Percentiles rank a stretch among this genome's conserved stretches.
These are phyloP conservation scores for Fraxinus sp. DNA, from an alignment of 305 asterid genomes.

Conservation along the genomic window DNA sequence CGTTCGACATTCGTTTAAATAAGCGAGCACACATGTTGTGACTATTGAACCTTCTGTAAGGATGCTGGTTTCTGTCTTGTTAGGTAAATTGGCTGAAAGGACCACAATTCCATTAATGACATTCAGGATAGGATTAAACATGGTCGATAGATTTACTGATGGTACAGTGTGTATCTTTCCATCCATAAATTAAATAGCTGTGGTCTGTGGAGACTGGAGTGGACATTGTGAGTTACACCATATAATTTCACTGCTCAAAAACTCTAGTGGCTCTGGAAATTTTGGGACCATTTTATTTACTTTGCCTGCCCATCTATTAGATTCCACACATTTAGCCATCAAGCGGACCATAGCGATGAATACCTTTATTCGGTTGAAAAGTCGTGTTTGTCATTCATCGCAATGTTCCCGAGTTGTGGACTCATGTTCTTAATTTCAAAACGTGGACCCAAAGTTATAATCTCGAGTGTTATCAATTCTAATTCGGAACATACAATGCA, in stretches of 20 bases:
- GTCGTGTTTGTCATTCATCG: background rate
- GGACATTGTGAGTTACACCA: background rate
- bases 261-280: conserved; percentile 16
- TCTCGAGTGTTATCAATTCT: background rate
- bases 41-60: background rate
- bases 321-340: background rate
- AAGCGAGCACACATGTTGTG: background rate
- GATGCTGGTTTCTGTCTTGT: background rate
- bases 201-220: background rate
- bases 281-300: background rate
- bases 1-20: background rate
- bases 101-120: conserved; percentile 19
- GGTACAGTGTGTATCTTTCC: background rate
- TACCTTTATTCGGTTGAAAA: background rate
- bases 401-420: background rate
- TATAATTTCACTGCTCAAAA: conserved; percentile 8
- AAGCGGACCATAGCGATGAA: background rate
- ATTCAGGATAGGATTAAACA: background rate
- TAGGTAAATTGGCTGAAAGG: background rate
- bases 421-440: background rate
- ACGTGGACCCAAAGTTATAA: background rate
- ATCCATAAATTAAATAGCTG: background rate
- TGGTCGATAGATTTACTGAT: background rate
- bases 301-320: background rate
- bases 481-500: background rate